A percentile compares a stretch with the other conserved stretches of the same genome.
Evolutionary conservation across 164 flowering plant genomes (phyloP).

Genomic region (Magnolia changhungtana): DNA sequence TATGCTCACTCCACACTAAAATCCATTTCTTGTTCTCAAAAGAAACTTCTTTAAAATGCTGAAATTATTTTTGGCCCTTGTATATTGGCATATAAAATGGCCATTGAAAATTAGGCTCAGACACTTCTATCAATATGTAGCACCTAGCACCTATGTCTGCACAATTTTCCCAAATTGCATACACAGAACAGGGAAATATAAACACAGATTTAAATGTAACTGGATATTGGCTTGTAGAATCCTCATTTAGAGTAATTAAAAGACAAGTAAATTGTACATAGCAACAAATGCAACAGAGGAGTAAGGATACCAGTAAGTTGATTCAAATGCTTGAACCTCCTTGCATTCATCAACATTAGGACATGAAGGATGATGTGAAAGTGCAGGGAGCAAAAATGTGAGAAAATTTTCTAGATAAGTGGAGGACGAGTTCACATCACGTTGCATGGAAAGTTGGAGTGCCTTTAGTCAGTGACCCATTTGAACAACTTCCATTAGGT

Average conservation of each 20-base stretch:
- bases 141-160: too few relatives aligned
- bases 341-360: constrained; percentile 71
- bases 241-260: neutral
- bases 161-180: too few relatives aligned
- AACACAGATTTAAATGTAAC: too few relatives aligned
- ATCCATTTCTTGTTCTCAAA: too few relatives aligned
- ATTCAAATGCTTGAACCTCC: constrained; percentile 66
- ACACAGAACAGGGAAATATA: too few relatives aligned
- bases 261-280: neutral
- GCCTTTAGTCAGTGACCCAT: constrained; percentile 61
- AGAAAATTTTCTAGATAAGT: constrained; percentile 72
- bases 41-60: too few relatives aligned
- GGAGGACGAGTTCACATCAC: constrained; percentile 46
- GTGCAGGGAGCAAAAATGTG: constrained; percentile 71
- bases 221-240: neutral
- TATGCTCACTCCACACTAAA: too few relatives aligned
- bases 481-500: constrained; percentile 71
- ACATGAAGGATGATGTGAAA: constrained; percentile 80
- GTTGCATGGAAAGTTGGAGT: constrained; percentile 50
- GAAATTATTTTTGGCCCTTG: too few relatives aligned
- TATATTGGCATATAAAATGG: too few relatives aligned
- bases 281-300: neutral
- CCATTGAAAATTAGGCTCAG: too few relatives aligned
- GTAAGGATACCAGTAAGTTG: constrained; percentile 62
- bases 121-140: too few relatives aligned